Percentiles rank a stretch among this genome's conserved stretches.
Evolutionary conservation across 176 grass and related monocot genomes (phyloP).

Genomic region (Eleusine coracana): DNA sequence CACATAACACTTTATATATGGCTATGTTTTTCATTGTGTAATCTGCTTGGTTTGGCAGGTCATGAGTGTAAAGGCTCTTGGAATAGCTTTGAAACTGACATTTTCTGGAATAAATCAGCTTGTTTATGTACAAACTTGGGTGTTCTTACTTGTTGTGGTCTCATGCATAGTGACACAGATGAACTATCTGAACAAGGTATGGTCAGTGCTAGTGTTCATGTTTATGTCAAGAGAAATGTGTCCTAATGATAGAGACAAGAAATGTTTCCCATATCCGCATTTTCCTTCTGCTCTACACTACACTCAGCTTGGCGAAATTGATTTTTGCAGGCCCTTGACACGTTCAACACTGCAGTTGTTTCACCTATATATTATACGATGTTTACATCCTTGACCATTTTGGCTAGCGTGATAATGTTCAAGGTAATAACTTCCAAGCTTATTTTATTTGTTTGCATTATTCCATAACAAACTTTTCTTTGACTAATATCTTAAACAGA

Average conservation of each 20-base stretch:
- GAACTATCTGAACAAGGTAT: constrained; percentile 99
- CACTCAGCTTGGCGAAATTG: constrained; percentile 25
- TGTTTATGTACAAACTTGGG: constrained; percentile 91
- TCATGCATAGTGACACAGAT: constrained; percentile 86
- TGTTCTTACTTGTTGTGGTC: constrained; percentile 77
- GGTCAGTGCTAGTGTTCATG: constrained; percentile 7
- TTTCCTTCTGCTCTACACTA: constrained; percentile 12
- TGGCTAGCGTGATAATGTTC: constrained; percentile 89
- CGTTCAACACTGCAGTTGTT: constrained; percentile 82
- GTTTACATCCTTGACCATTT: constrained; percentile 85
- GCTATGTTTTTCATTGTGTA: constrained; percentile 13
- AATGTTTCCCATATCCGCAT: neutral
- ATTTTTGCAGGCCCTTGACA: constrained; percentile 72
- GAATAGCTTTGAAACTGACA: constrained; percentile 93
- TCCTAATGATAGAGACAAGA: neutral
- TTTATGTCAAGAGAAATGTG: neutral
- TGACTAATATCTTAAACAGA: neutral
- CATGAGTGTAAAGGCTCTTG: constrained; percentile 98
- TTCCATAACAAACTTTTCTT: constrained; percentile 27
- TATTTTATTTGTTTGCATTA: constrained; percentile 24
- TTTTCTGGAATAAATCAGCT: constrained; percentile 98
- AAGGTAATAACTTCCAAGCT: constrained; percentile 55
- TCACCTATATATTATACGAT: constrained; percentile 84
- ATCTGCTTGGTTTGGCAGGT: constrained; percentile 60
- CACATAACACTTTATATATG: constrained; percentile 9